These are phyloP conservation scores for Limnanthes douglasii DNA, from an alignment of 345 rosid species.

Conservation along the genomic window DNA sequence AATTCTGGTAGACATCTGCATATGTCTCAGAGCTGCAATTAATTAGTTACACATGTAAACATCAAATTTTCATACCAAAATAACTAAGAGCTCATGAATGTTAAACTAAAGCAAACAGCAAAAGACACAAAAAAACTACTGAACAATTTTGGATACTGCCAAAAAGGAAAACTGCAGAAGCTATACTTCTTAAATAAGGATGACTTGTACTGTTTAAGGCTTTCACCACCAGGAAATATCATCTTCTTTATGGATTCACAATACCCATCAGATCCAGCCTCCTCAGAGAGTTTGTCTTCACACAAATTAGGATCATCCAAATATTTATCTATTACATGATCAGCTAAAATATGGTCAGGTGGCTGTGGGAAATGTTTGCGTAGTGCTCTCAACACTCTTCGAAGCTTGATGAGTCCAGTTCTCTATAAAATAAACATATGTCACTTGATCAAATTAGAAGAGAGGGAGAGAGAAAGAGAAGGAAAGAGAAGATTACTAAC, in stretches of 20 bases:
- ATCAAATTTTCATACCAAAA: conserved; percentile 9
- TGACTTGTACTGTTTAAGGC: conserved; percentile 53
- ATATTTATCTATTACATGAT: conserved; percentile 69
- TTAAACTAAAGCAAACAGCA: conserved; percentile 5
- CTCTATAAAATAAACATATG: conserved; percentile 19
- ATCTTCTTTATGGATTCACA: conserved; percentile 49
- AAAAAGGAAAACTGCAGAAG: conserved; percentile 3
- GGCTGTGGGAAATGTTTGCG: conserved; percentile 92
- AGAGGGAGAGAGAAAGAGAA: background rate
- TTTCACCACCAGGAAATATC: conserved; percentile 40
- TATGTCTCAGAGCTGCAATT: conserved; percentile 71
- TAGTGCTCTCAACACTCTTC: conserved; percentile 88
- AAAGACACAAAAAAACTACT: background rate
- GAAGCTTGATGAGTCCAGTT: conserved; percentile 90
- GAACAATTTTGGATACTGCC: conserved; percentile 1
- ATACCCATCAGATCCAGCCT: conserved; percentile 80
- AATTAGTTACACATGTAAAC: conserved; percentile 11
- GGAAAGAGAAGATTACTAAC: conserved; percentile 39
- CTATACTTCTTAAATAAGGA: conserved; percentile 38
- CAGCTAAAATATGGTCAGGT: conserved; percentile 67
- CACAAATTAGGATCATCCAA: conserved; percentile 72
- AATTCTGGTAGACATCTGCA: conserved; percentile 69
- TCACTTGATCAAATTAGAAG: conserved; percentile 2
- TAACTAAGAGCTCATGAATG: conserved; percentile 4
- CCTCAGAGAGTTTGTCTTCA: conserved; percentile 75